Percentiles rank a stretch among this genome's conserved stretches.
These are phyloP conservation scores for Pugionium dolabratum DNA, from an alignment of 345 rosid genomes.

Conservation along the genomic window DNA sequence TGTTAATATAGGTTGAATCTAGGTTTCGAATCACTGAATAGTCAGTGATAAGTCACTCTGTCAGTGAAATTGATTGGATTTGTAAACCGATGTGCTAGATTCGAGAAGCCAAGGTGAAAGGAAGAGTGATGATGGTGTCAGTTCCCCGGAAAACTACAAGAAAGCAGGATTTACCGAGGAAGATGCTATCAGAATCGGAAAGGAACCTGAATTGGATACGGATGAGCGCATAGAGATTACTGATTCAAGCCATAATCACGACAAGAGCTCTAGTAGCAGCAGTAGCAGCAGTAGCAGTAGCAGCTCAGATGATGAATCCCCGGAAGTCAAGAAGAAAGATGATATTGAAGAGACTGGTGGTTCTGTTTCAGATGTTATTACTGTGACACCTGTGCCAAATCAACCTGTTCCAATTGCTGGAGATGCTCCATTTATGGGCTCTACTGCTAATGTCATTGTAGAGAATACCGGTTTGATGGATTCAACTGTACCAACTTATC, in stretches of 20 bases:
- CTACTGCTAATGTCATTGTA: slow-evolving; percentile 39
- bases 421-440: slow-evolving; percentile 38
- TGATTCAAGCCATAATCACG: slow-evolving; percentile 46
- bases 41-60: slow-evolving; percentile 16
- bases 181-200: slow-evolving; percentile 44
- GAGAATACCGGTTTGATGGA: slow-evolving; percentile 40
- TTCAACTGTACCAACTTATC: slow-evolving; percentile 31
- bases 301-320: slow-evolving; percentile 62
- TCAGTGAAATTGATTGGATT: slow-evolving; percentile 18
- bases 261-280: slow-evolving; percentile 53
- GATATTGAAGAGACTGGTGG: slow-evolving; percentile 36
- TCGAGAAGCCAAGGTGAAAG: slow-evolving; percentile 60
- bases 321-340: slow-evolving; percentile 39
- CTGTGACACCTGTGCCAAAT: slow-evolving; percentile 32
- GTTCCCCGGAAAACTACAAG: slow-evolving; percentile 52
- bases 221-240: slow-evolving; percentile 43
- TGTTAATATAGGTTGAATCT: slow-evolving; percentile 11
- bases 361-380: slow-evolving; percentile 36
- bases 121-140: slow-evolving; percentile 55
- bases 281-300: slow-evolving; percentile 46
- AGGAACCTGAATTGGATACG: slow-evolving; percentile 31
- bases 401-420: slow-evolving; percentile 41
- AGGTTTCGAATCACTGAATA: background rate
- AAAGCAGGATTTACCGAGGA: slow-evolving; percentile 43
- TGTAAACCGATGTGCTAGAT: slow-evolving; percentile 47